Evolutionary conservation across 352 stramenopile species (phyloP), one percentile per base, ranked within the genome.

Genomic region (Globisporangium acanthophoron): DNA sequence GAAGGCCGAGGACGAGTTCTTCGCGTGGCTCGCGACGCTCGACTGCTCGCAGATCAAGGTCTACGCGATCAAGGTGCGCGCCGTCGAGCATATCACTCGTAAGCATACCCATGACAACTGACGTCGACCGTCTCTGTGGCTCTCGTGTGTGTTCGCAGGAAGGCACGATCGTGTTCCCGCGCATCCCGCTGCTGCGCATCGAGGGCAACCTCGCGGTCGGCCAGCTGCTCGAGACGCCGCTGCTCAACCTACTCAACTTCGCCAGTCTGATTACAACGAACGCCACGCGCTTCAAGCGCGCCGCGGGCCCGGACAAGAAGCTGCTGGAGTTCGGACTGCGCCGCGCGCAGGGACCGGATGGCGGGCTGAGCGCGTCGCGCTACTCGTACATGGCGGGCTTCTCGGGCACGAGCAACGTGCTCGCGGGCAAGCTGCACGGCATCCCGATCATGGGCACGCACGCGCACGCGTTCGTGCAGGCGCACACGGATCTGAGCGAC

Each of bases 371-470:
- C 45, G 97, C 97, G 21, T 98, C 89, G 21, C 91, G 97, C 49
- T 99, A 99, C 75, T 85, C 89, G 57, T 98, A 98, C 78, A 85
- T 99, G 68, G 97, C 97, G 41, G 97, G 97, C 35, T 99, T 99
- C 80, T 84, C 98, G 51, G 97, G 84, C 39, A 99, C 97, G 24
- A 98, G 90, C 69, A 99, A 99, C 66, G 94, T 99, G 18, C 73
- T 98, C 18, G 97, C 97, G 6, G 97, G 97, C 27, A 98, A 98
- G 64, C 61, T 98, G 20, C 93, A 98, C 56, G 80, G 86, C 56
- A 96, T 99, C 52, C 85, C 90, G 16, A 91, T 99, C 55, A 96
- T 90, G 64, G 97, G 97, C 50, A 99, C 97, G 5, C 96, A 99
- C 69, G 97, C 97, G 12, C 97, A 99, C 72, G 86, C 96, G 12